Conservation (phyloP, 2,329 filamentous ascomycete species). For the Nemania bipapillata region DNA sequence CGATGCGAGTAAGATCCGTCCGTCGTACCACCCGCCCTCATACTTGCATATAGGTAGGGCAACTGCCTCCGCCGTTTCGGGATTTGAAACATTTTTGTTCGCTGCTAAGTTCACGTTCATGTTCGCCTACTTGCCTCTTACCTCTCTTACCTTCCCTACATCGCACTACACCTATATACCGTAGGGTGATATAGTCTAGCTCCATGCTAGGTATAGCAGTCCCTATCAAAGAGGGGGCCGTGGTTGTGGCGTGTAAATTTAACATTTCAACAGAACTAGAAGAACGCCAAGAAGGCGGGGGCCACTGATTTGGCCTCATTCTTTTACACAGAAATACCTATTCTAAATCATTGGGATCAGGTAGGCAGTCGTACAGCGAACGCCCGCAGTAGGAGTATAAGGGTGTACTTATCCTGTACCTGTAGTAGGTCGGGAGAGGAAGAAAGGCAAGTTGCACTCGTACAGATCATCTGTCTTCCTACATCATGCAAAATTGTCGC, state of each 20-base stretch:
- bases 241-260: not conserved
- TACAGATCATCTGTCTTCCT: conserved; percentile 15
- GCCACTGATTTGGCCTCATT: not conserved
- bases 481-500: not conserved
- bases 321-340: not conserved
- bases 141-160: too few species aligned
- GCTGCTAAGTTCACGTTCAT: conserved; percentile 1
- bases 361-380: conserved; percentile 19
- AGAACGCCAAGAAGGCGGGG: conserved; percentile 28
- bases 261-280: not conserved
- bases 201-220: not conserved
- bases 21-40: conserved; percentile 9
- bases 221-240: not conserved
- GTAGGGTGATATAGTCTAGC: not conserved
- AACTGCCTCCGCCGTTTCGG: conserved; percentile 36
- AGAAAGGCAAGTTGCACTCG: not conserved
- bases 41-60: conserved; percentile 32
- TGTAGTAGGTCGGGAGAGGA: not conserved
- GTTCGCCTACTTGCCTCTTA: not conserved
- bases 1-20: conserved; percentile 34
- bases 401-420: not conserved
- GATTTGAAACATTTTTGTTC: conserved; percentile 28
- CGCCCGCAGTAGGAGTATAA: not conserved
- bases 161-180: not conserved
- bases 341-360: conserved; percentile 25